These are phyloP conservation scores for Coix lacrymajobi DNA, from an alignment of 176 grass and related monocot species.

Conservation along the genomic window DNA sequence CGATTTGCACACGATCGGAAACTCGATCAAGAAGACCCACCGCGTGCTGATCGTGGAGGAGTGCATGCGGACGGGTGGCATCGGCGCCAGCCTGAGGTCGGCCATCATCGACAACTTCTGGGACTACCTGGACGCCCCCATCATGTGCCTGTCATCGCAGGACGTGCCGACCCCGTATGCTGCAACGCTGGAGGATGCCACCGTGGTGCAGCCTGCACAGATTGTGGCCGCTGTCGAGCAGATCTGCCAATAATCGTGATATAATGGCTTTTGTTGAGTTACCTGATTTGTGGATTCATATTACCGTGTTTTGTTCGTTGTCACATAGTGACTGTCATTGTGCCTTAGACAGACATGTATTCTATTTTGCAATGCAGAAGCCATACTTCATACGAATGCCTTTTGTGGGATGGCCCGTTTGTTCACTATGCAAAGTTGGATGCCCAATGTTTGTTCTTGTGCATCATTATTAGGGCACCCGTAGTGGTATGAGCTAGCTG, in stretches of 20 bases:
- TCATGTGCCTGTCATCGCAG: slow-evolving; percentile 85
- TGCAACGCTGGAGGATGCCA: slow-evolving; percentile 61
- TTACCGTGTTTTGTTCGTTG: background rate
- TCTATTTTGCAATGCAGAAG: background rate
- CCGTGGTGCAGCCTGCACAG: slow-evolving; percentile 73
- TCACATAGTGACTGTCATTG: background rate
- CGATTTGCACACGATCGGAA: slow-evolving; percentile 61
- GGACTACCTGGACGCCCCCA: slow-evolving; percentile 75
- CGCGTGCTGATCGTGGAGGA: slow-evolving; percentile 84
- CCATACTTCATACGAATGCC: background rate
- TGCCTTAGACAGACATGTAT: background rate
- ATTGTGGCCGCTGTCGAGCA: slow-evolving; percentile 77
- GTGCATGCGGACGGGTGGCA: slow-evolving; percentile 82
- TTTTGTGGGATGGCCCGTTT: background rate
- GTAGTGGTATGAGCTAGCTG: too few species aligned
- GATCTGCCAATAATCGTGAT: slow-evolving; percentile 45
- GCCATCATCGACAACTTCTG: slow-evolving; percentile 95
- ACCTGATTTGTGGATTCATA: background rate
- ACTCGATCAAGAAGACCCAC: slow-evolving; percentile 78
- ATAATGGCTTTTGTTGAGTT: background rate
- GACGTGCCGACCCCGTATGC: slow-evolving; percentile 79
- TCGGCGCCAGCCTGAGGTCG: slow-evolving; percentile 63
- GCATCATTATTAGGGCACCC: background rate
- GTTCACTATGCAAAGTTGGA: background rate
- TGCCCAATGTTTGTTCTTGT: background rate